Evolutionary conservation across 1,284 basidiomycete genomes (phyloP).

Genomic region (Chondrostereum purpureum): DNA sequence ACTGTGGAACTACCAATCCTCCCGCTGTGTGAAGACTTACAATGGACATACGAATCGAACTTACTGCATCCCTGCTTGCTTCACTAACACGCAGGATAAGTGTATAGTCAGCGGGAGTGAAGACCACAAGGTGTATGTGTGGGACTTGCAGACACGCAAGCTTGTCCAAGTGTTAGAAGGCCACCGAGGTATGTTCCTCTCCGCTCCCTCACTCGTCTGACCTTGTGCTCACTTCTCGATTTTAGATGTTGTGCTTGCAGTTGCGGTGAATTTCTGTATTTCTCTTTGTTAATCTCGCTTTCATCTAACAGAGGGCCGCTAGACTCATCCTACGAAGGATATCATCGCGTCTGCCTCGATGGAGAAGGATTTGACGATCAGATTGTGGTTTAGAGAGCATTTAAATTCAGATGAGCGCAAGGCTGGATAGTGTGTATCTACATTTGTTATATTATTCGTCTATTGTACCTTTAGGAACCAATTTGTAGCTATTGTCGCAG

Average conservation of each 20-base stretch:
- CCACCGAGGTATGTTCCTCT: conserved; percentile 57
- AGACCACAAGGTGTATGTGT: conserved; percentile 82
- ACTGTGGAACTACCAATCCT: conserved; percentile 91
- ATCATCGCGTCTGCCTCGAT: conserved; percentile 79
- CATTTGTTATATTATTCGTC: neutral
- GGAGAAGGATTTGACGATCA: conserved; percentile 79
- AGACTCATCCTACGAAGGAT: conserved; percentile 68
- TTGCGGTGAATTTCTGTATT: conserved; percentile 49
- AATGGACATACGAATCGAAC: conserved; percentile 78
- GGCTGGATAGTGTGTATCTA: neutral
- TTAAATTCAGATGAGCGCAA: conserved; percentile 4
- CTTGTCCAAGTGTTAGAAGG: conserved; percentile 72
- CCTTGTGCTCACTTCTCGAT: conserved; percentile 7
- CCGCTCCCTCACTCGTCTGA: neutral
- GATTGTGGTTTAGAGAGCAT: conserved; percentile 64
- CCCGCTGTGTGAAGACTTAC: conserved; percentile 90
- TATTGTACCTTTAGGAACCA: neutral
- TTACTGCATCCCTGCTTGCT: conserved; percentile 65
- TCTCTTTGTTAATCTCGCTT: neutral
- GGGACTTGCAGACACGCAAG: conserved; percentile 85
- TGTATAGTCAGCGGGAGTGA: conserved; percentile 88
- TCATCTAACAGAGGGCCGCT: neutral
- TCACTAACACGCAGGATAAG: conserved; percentile 48
- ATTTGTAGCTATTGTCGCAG: neutral
- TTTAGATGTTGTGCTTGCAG: conserved; percentile 66